Percentiles rank a stretch among this genome's conserved stretches.
Conservation (phyloP, 2,329 filamentous ascomycete genomes). For the Coniochaeta prunicola region DNA sequence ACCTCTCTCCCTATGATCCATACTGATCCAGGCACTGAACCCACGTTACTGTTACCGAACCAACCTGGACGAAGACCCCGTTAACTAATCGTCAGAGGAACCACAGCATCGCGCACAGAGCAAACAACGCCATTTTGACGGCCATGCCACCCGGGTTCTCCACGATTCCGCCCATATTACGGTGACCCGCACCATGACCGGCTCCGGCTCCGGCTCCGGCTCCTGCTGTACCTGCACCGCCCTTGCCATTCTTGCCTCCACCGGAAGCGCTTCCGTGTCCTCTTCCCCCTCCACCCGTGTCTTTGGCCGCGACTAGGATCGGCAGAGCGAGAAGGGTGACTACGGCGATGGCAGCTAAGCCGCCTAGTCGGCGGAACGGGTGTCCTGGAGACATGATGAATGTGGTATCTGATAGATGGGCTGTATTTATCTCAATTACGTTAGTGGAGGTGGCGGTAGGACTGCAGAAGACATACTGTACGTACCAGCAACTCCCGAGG, state of each 20-base stretch:
- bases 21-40: background rate
- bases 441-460: background rate
- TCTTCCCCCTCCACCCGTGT: background rate
- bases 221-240: no score
- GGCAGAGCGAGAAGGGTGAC: background rate
- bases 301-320: background rate
- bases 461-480: background rate
- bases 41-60: background rate
- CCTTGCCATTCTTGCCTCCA: background rate
- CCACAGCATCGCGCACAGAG: background rate
- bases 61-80: background rate
- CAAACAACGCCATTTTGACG: background rate
- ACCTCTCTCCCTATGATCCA: background rate
- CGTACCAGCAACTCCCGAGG: background rate
- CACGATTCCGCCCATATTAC: background rate
- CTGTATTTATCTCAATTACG: background rate
- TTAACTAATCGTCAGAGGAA: background rate
- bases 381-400: background rate
- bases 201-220: background rate
- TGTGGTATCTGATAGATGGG: background rate
- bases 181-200: background rate
- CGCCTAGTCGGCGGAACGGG: background rate
- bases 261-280: background rate
- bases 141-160: background rate
- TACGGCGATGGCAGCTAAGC: background rate